Base-by-base conservation (phyloP, 495 filamentous ascomycete genomes). In the Penicillium angulare region DNA sequence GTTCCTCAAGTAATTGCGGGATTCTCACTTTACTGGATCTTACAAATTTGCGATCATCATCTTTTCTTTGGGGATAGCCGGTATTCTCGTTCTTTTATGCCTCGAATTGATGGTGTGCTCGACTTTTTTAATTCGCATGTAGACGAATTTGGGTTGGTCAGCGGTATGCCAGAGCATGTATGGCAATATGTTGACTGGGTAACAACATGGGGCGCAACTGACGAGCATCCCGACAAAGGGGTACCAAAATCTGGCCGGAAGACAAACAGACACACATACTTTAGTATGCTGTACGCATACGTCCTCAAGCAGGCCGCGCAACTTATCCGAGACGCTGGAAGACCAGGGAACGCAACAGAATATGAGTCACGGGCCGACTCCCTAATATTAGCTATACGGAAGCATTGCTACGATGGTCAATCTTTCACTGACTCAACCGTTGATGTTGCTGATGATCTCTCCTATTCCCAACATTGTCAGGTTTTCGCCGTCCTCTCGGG, bases 161-260 rank as follows among this genome's bases (percentile, higher is more conserved):
- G 63, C 23, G 57, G 60, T 1, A 44, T 68, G 0, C 57, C 65
- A 0, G 42, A 54, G 0, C 56, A 57, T 7, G 54, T 69, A 1
- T 73, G 69, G 69, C 64, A 71, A 39, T 73, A 68, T 40, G 66
- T 73, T 17, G 69, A 73, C 50, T 73, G 69, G 69, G 67, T 71
- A 7, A 62, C 60, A 4, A 67, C 57, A 2, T 73, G 69, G 69
- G 65, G 60, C 12, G 65, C 65, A 4, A 67, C 65, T 7, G 61
- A 59, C 9, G 62, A 60, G 5, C 62, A 67, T 38, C 63, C 66
- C 0, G 68, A 71, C 24, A 71, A 73, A 29, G 68, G 67, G 0
- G 68, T 72, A 0, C 65, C 69, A 4, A 68, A 64, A 1, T 57
- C 66, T 1, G 64, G 64, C 0, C 50, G 64, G 1, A 49, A 49